These are phyloP conservation scores for Macrocystidia cucumis DNA, from an alignment of 1,284 basidiomycete genomes.

Conservation along the genomic window DNA sequence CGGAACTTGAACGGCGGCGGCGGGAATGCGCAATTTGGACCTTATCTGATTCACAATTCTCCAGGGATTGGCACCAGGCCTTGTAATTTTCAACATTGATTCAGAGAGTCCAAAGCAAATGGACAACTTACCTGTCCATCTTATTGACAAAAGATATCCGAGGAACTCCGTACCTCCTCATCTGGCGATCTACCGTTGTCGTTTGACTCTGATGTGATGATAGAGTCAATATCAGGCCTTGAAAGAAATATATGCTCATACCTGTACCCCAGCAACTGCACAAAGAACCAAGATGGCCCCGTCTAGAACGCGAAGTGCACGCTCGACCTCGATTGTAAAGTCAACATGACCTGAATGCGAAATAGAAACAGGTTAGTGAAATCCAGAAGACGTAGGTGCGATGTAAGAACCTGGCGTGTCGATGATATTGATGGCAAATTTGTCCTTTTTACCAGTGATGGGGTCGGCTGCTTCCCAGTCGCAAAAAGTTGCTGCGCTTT, in stretches of 20 bases:
- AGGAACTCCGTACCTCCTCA: constrained; percentile 95
- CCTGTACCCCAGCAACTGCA: constrained; percentile 95
- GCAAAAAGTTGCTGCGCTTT: constrained; percentile 97
- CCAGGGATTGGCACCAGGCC: constrained; percentile 97
- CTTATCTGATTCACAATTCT: constrained; percentile 91
- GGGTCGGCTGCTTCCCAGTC: constrained; percentile 85
- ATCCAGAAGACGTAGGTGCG: background rate
- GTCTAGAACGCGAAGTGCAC: constrained; percentile 93
- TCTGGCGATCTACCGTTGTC: constrained; percentile 98
- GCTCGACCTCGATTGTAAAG: constrained; percentile 99
- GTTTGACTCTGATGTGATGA: constrained; percentile 74
- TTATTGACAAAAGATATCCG: constrained; percentile 98
- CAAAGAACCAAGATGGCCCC: constrained; percentile 96
- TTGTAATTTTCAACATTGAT: constrained; percentile 18
- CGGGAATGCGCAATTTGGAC: constrained; percentile 85
- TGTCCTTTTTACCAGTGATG: constrained; percentile 59
- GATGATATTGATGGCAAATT: constrained; percentile 96
- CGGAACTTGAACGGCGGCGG: constrained; percentile 95
- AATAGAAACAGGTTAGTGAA: background rate
- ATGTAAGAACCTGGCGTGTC: constrained; percentile 80
- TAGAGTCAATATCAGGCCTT: constrained; percentile 4
- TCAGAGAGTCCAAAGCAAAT: background rate
- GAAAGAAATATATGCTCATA: constrained; percentile 21
- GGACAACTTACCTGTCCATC: constrained; percentile 77
- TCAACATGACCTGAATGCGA: constrained; percentile 82